Percentiles rank a stretch among this genome's conserved stretches.
phyloP scores from a whole-genome alignment of 192 early-diverging fungal species.

The Backusella tuberculispora region DNA sequence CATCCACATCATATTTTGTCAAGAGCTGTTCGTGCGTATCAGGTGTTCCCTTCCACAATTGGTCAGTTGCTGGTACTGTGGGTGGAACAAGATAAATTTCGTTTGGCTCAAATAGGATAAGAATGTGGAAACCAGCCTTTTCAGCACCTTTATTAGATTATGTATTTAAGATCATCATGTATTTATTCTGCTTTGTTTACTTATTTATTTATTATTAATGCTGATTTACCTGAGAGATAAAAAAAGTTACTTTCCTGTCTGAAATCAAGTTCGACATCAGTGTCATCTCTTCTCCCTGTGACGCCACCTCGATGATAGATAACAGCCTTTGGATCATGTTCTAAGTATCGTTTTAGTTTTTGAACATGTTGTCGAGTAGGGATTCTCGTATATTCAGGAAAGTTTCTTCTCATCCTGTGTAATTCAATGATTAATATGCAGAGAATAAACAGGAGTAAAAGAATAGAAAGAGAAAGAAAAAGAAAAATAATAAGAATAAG shows the following conservation, averaged over 20 bases:
- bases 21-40: conserved; percentile 61
- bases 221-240: conserved; percentile 71
- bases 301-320: conserved; percentile 53
- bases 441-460: background rate
- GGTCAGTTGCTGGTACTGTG: conserved; percentile 65
- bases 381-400: background rate
- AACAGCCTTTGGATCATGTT: conserved; percentile 7
- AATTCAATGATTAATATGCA: too few species aligned
- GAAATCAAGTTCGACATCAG: conserved; percentile 70
- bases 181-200: conserved; percentile 21
- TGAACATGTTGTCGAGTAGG: conserved; percentile 36
- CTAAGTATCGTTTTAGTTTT: conserved; percentile 23
- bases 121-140: conserved; percentile 74
- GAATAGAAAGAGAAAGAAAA: conserved; percentile 3
- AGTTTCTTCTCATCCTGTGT: background rate
- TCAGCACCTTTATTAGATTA: conserved; percentile 49
- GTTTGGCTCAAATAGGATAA: conserved; percentile 69
- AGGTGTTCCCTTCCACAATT: conserved; percentile 84
- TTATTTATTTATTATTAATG: conserved; percentile 34
- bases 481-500: too few species aligned
- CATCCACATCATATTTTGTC: conserved; percentile 67
- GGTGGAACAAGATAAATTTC: conserved; percentile 72
- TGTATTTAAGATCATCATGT: background rate
- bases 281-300: conserved; percentile 54
- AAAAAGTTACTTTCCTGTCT: conserved; percentile 90